Conservation (phyloP, 768 basidiomycete genomes). For the Auricularia sp. region DNA sequence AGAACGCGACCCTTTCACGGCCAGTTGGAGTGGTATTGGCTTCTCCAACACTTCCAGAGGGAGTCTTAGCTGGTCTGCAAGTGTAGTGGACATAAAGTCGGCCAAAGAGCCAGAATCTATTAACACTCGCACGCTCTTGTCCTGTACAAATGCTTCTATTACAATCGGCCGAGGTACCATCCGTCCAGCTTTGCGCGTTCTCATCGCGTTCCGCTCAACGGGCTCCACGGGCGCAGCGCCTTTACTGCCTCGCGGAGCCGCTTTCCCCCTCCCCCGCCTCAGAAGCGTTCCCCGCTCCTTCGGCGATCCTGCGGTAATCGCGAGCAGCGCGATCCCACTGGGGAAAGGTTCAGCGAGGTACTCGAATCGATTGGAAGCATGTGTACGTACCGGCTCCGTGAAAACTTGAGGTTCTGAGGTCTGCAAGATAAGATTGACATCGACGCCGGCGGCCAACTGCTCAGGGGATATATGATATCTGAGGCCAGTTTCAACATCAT, state of each 20-base stretch:
- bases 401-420: neutral
- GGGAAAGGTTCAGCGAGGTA: neutral
- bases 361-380: neutral
- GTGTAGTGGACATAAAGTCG: slow-evolving; percentile 10
- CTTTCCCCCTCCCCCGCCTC: neutral
- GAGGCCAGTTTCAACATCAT: too few relatives aligned
- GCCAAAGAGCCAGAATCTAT: slow-evolving; percentile 10
- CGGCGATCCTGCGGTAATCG: neutral
- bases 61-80: slow-evolving; percentile 9
- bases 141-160: slow-evolving; percentile 7
- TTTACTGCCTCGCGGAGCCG: neutral
- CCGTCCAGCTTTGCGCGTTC: slow-evolving; percentile 5
- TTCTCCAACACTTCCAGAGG: neutral
- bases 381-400: neutral
- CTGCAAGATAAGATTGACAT: too few relatives aligned
- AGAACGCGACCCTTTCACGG: slow-evolving; percentile 7
- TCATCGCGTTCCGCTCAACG: slow-evolving; percentile 6
- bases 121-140: neutral
- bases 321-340: neutral
- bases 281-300: neutral
- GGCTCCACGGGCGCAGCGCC: neutral
- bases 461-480: too few relatives aligned
- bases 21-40: slow-evolving; percentile 9
- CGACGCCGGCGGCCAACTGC: too few relatives aligned
- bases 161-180: slow-evolving; percentile 7